These are phyloP conservation scores for Phialophora expanda DNA, from an alignment of 2,329 filamentous ascomycete genomes.

Conservation along the genomic window DNA sequence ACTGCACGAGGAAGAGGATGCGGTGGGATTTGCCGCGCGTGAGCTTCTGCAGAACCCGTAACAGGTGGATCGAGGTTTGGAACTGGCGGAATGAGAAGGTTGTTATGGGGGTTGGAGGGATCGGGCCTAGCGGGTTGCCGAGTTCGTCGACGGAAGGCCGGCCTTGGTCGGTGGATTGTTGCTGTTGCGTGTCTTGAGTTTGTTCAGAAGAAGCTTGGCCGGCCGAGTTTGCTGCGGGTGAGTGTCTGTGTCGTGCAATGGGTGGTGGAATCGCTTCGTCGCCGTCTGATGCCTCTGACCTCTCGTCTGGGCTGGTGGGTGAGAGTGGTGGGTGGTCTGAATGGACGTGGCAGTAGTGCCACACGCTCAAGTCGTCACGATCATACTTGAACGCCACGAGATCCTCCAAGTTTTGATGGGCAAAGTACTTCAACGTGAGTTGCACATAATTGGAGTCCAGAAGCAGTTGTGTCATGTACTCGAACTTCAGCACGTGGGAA, in stretches of 20 bases:
- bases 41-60: conserved; percentile 96
- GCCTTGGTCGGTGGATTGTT: conserved; percentile 16
- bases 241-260: conserved; percentile 67
- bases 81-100: conserved; percentile 93
- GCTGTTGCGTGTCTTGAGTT: conserved; percentile 35
- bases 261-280: conserved; percentile 83
- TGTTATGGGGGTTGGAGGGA: conserved; percentile 78
- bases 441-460: conserved; percentile 95
- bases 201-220: conserved; percentile 40
- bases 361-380: conserved; percentile 86
- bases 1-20: conserved; percentile 89
- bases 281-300: conserved; percentile 43
- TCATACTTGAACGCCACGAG: conserved; percentile 86
- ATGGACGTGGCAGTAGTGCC: conserved; percentile 80
- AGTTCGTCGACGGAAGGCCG: conserved; percentile 77
- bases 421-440: conserved; percentile 88
- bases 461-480: conserved; percentile 90
- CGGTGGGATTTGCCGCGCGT: conserved; percentile 95
- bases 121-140: conserved; percentile 72
- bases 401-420: conserved; percentile 90
- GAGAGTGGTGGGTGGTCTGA: conserved; percentile 63
- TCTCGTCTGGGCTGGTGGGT: conserved; percentile 41
- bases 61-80: conserved; percentile 91
- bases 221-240: conserved; percentile 45
- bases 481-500: conserved; percentile 92